phyloP scores from a whole-genome alignment of 2,329 filamentous ascomycete species.

The Trichoderma afroharzianum region DNA sequence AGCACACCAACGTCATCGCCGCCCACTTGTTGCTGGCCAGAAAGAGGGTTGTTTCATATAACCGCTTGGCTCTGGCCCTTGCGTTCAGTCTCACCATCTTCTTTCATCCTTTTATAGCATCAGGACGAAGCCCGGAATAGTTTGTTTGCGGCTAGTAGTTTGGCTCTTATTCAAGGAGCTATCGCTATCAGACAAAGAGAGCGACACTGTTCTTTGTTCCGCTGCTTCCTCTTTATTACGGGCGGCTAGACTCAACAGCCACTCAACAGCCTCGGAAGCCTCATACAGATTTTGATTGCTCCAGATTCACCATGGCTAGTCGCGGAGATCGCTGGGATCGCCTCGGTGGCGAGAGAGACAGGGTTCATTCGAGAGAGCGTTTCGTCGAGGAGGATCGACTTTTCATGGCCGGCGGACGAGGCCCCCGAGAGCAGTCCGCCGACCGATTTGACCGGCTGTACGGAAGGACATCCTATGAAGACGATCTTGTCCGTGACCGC shows the following conservation, averaged over 20 bases:
- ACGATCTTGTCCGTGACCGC: conserved; percentile 24
- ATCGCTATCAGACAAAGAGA: not conserved
- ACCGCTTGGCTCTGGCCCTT: not conserved
- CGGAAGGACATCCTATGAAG: conserved; percentile 4
- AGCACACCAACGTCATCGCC: conserved; percentile 19
- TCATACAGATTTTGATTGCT: not conserved
- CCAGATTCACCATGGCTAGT: conserved; percentile 13
- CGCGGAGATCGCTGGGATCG: conserved; percentile 49
- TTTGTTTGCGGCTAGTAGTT: not conserved
- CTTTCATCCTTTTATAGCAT: not conserved
- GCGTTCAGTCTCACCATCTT: not conserved
- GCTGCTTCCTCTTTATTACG: not conserved
- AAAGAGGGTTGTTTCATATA: conserved; percentile 8
- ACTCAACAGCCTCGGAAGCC: not conserved
- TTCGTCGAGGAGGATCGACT: conserved; percentile 54
- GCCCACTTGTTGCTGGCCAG: not conserved
- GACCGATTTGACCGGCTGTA: conserved; percentile 44
- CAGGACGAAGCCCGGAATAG: not conserved
- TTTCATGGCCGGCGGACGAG: conserved; percentile 33
- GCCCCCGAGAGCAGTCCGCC: conserved; percentile 46
- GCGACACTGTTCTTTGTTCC: not conserved
- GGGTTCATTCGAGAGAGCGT: conserved; percentile 39
- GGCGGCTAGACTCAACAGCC: not conserved
- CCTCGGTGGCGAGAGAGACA: conserved; percentile 37
- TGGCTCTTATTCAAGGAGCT: not conserved